These are phyloP conservation scores for Trichoderma sp. DNA, from an alignment of 2,329 filamentous ascomycete genomes.

Conservation along the genomic window DNA sequence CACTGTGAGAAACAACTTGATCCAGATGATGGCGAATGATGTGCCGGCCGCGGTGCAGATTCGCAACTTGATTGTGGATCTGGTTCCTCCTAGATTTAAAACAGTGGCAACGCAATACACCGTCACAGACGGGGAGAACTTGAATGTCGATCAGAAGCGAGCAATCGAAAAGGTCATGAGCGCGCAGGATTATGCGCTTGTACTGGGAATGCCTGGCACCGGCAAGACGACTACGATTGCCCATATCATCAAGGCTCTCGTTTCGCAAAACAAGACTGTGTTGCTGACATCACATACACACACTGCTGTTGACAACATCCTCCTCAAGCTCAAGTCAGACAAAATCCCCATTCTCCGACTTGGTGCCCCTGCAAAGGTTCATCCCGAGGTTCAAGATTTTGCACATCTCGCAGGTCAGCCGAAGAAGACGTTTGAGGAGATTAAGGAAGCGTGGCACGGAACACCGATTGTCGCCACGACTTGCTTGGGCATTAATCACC, in stretches of 20 bases:
- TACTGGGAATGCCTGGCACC: constrained; percentile 96
- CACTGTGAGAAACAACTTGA: constrained; percentile 86
- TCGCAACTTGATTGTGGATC: constrained; percentile 76
- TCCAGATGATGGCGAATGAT: constrained; percentile 84
- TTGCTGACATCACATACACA: constrained; percentile 94
- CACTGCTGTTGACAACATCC: constrained; percentile 95
- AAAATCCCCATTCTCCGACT: constrained; percentile 79
- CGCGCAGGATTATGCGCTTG: constrained; percentile 91
- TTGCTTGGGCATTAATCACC: constrained; percentile 87
- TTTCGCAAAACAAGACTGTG: constrained; percentile 87
- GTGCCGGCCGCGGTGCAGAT: constrained; percentile 69
- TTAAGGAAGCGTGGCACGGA: constrained; percentile 78
- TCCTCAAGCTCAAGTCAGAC: constrained; percentile 83
- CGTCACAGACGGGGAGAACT: constrained; percentile 59
- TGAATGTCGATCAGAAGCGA: constrained; percentile 83
- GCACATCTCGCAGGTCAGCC: constrained; percentile 73
- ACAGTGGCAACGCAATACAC: constrained; percentile 60
- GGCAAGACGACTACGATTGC: constrained; percentile 98
- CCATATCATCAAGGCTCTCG: constrained; percentile 89
- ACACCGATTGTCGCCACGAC: constrained; percentile 92
- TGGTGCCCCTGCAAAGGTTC: constrained; percentile 80
- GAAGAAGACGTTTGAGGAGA: constrained; percentile 76
- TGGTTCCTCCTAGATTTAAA: constrained; percentile 72
- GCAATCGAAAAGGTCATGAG: constrained; percentile 96
- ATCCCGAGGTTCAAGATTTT: constrained; percentile 83